Conservation (phyloP, 176 grass and related monocot species). For the Otatea glauca region DNA sequence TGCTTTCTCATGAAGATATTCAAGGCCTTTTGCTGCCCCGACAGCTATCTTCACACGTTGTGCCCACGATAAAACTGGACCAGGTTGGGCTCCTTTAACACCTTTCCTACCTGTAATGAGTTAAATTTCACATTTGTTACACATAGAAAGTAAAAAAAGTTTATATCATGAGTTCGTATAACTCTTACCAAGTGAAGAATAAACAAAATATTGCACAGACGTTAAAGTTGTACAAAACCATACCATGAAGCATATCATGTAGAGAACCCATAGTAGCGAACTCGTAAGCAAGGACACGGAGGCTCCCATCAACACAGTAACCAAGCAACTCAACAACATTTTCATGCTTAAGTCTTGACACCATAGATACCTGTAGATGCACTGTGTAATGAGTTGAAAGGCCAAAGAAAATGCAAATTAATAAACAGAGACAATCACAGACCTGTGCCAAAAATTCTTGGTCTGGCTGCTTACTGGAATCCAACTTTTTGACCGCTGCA, state of each 20-base stretch:
- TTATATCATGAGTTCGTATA: background rate
- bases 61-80: constrained; percentile 71
- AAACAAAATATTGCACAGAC: background rate
- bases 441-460: constrained; percentile 84
- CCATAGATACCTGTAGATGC: constrained; percentile 63
- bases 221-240: constrained; percentile 35
- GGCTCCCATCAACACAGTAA: constrained; percentile 67
- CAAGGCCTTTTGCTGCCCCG: constrained; percentile 80
- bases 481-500: constrained; percentile 73
- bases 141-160: background rate
- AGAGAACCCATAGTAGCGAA: constrained; percentile 86
- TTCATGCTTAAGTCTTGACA: constrained; percentile 79
- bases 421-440: constrained; percentile 29
- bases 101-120: constrained; percentile 69
- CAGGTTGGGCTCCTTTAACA: constrained; percentile 87
- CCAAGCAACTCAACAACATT: constrained; percentile 87
- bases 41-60: constrained; percentile 86
- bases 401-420: constrained; percentile 2
- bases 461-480: constrained; percentile 90
- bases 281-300: constrained; percentile 73
- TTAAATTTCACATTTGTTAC: constrained; percentile 8
- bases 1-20: constrained; percentile 85
- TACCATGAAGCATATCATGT: constrained; percentile 93
- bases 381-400: constrained; percentile 31
- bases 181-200: constrained; percentile 13